Conservation (phyloP, 441 rosid genomes). For the Erodium chrysanthum region DNA sequence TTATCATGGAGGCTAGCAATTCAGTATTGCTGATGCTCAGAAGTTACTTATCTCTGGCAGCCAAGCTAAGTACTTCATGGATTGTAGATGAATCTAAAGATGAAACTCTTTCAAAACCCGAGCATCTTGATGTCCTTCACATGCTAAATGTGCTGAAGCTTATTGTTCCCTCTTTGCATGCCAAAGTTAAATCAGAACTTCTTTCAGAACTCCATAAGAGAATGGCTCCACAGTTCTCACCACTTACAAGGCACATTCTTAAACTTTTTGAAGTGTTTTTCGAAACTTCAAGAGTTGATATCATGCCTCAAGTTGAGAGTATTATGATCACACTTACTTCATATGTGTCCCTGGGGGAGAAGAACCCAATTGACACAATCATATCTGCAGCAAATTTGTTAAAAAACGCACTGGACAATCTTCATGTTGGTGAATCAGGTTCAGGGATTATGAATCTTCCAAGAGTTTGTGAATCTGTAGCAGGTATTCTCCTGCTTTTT, state of each 20-base stretch:
- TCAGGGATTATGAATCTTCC: conserved; percentile 41
- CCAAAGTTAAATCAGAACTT: conserved; percentile 36
- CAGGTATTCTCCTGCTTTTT: conserved; percentile 36
- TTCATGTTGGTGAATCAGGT: conserved; percentile 27
- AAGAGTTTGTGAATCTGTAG: conserved; percentile 40
- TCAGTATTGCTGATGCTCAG: conserved; percentile 36
- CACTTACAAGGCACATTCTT: conserved; percentile 49
- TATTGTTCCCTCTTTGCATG: conserved; percentile 39
- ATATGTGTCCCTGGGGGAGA: conserved; percentile 39
- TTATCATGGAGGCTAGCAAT: conserved; percentile 56
- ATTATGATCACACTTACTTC: conserved; percentile 42
- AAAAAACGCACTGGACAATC: conserved; percentile 31
- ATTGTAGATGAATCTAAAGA: conserved; percentile 36
- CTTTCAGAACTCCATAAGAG: conserved; percentile 45
- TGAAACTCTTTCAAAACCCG: conserved; percentile 31
- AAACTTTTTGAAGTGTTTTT: conserved; percentile 46
- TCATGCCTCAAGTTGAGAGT: conserved; percentile 39
- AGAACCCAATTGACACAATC: conserved; percentile 57
- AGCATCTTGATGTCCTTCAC: conserved; percentile 55
- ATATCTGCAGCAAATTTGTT: conserved; percentile 44
- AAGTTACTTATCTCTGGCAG: conserved; percentile 34
- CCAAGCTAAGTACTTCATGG: conserved; percentile 25
- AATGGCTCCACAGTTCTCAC: conserved; percentile 42
- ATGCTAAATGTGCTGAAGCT: conserved; percentile 61
- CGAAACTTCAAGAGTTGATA: conserved; percentile 33